phyloP scores from a whole-genome alignment of 305 asterid species.

The Fraxinus greggii region DNA sequence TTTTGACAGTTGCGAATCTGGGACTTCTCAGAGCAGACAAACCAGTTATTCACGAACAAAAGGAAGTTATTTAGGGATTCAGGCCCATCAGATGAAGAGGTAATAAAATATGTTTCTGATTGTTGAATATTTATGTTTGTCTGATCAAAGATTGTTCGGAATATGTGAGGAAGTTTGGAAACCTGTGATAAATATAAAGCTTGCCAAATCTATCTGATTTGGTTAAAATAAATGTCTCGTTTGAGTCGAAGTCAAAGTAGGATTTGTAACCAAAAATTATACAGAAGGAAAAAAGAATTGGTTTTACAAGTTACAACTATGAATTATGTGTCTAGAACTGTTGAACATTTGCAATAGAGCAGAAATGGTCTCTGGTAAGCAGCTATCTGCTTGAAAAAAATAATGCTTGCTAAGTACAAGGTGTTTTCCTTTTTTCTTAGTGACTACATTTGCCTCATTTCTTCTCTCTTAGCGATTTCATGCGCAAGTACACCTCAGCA shows the following conservation, averaged over 20 bases:
- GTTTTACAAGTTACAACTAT: background rate
- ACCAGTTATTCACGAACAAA: slow-evolving; percentile 39
- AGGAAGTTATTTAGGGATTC: slow-evolving; percentile 27
- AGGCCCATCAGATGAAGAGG: slow-evolving; percentile 44
- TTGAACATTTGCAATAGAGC: background rate
- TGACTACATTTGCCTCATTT: background rate
- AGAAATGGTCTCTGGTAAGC: background rate
- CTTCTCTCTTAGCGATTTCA: background rate
- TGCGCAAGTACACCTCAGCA: background rate
- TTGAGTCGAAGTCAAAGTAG: background rate
- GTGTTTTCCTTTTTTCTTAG: background rate
- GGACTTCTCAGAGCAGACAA: slow-evolving; percentile 76
- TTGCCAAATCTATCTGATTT: slow-evolving; percentile 14
- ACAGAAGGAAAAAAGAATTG: background rate
- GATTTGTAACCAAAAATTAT: slow-evolving; percentile 1
- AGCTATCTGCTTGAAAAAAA: background rate
- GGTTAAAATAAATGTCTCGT: background rate
- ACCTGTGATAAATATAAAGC: slow-evolving; percentile 6
- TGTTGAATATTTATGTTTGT: background rate
- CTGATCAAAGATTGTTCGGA: background rate
- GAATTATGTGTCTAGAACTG: background rate
- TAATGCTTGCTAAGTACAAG: background rate
- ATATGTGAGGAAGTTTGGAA: slow-evolving; percentile 9
- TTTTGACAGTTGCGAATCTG: slow-evolving; percentile 60
- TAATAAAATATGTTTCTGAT: slow-evolving; percentile 22